Evolutionary conservation across 495 filamentous ascomycete species (phyloP), one percentile per base, ranked within the genome.

Genomic region (Aspergillus baeticus): DNA sequence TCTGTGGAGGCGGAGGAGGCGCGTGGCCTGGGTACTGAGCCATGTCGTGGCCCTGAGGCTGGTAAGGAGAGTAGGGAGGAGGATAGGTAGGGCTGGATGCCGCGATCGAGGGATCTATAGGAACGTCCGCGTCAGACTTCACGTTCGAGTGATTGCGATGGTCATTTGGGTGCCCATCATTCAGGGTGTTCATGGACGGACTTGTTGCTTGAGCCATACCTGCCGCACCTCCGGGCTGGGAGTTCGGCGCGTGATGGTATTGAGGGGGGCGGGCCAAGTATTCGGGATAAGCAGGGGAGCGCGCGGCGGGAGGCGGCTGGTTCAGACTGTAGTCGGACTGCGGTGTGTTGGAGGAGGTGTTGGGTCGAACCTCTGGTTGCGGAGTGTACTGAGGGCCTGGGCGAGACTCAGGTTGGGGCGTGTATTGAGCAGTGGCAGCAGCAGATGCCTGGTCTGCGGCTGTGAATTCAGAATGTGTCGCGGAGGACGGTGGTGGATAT

Each of bases 81-180:
- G 90, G 85, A 67, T 96, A 96, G 60, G 90, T 89, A 49, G 93
- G 91, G 79, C 91, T 96, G 55, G 91, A 86, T 63, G 89, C 87
- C 72, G 94, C 88, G 63, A 97, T 94, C 63, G 91, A 92, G 60
- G 93, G 91, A 95, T 98, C 94, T 97, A 96, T 89, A 88, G 91
- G 92, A 78, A 94, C 84, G 84, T 91, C 86, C 84, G 82, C 81
- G 91, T 96, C 88, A 96, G 91, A 93, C 74, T 89, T 91, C 72
- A 84, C 79, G 78, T 86, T 86, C 69, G 84, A 77, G 66, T 81
- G 77, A 66, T 74, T 77, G 73, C 80, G 76, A 77, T 74, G 73
- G 75, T 80, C 80, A 76, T 88, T 82, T 81, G 82, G 80, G 75
- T 84, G 82, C 67, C 79, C 81, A 74, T 83, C 85, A 87, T 88